These are phyloP conservation scores for Pyrenophora teres DNA, from an alignment of 2,329 filamentous ascomycete genomes.

Conservation along the genomic window DNA sequence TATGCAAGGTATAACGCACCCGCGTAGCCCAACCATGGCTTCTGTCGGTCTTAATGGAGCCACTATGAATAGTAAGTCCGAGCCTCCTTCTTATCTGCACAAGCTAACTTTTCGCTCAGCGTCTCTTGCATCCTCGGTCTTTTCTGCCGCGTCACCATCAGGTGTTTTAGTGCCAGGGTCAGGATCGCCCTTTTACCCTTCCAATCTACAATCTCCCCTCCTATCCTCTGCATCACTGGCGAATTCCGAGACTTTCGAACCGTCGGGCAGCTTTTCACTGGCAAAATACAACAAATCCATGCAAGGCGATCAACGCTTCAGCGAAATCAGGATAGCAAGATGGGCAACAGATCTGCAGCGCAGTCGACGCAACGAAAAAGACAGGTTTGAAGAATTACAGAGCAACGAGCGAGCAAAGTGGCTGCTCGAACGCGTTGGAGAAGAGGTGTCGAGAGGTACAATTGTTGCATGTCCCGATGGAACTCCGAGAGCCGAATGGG, in stretches of 20 bases:
- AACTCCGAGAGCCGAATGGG: slow-evolving; percentile 41
- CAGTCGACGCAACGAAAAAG: slow-evolving; percentile 74
- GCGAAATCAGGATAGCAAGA: slow-evolving; percentile 73
- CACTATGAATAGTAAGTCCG: slow-evolving; percentile 30
- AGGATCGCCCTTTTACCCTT: slow-evolving; percentile 41
- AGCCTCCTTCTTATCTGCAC: not conserved
- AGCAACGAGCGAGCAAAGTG: slow-evolving; percentile 68
- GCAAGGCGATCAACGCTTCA: slow-evolving; percentile 64
- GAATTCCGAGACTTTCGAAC: slow-evolving; percentile 28
- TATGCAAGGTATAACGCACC: slow-evolving; percentile 32
- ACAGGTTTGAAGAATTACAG: slow-evolving; percentile 66
- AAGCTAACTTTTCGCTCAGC: slow-evolving; percentile 28
- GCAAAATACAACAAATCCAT: slow-evolving; percentile 57
- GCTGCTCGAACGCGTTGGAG: slow-evolving; percentile 70
- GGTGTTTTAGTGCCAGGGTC: slow-evolving; percentile 47
- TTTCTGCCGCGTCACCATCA: slow-evolving; percentile 45
- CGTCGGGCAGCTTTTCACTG: slow-evolving; percentile 43
- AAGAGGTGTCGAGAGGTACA: slow-evolving; percentile 58
- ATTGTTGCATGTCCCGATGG: slow-evolving; percentile 34
- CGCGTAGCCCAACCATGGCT: slow-evolving; percentile 34
- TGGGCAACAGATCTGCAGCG: slow-evolving; percentile 84
- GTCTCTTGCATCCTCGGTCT: slow-evolving; percentile 43
- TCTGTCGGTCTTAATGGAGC: slow-evolving; percentile 37
- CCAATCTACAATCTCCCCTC: slow-evolving; percentile 43
- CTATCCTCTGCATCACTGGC: slow-evolving; percentile 43